A percentile compares a stretch with the other conserved stretches of the same genome.
Evolutionary conservation across 1,139 yeast species (phyloP).

Genomic region (Hyphopichia fennica): DNA sequence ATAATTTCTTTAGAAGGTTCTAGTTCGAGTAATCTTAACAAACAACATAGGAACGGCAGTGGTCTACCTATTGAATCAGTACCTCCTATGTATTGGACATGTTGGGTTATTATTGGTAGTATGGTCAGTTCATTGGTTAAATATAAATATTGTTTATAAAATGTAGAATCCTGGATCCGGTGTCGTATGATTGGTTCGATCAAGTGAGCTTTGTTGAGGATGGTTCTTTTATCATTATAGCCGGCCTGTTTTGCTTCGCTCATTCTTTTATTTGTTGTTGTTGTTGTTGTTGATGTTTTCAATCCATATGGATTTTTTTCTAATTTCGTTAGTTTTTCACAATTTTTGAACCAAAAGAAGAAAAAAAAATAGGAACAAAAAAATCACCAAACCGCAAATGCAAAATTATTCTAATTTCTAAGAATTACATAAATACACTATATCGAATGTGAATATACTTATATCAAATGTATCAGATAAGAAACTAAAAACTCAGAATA

Average conservation of each 20-base stretch:
- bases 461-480: too few relatives aligned
- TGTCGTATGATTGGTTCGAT: constrained; percentile 71
- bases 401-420: too few relatives aligned
- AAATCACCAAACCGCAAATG: too few relatives aligned
- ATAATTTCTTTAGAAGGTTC: constrained; percentile 58
- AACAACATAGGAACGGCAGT: constrained; percentile 62
- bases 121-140: constrained; percentile 56
- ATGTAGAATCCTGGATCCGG: constrained; percentile 63
- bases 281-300: too few relatives aligned
- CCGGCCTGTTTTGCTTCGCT: constrained; percentile 12
- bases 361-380: too few relatives aligned
- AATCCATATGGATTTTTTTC: too few relatives aligned
- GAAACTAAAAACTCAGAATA: too few relatives aligned
- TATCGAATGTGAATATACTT: too few relatives aligned
- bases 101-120: constrained; percentile 36
- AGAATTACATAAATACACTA: too few relatives aligned
- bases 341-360: too few relatives aligned
- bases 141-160: constrained; percentile 65
- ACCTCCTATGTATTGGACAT: constrained; percentile 48
- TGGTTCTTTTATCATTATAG: constrained; percentile 26
- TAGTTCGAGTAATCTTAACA: constrained; percentile 62
- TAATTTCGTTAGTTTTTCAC: too few relatives aligned
- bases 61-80: constrained; percentile 52
- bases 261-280: background rate
- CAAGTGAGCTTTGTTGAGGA: constrained; percentile 50